Conservation (phyloP, 73 alveolate genomes). For the Paramecium sonneborni region DNA sequence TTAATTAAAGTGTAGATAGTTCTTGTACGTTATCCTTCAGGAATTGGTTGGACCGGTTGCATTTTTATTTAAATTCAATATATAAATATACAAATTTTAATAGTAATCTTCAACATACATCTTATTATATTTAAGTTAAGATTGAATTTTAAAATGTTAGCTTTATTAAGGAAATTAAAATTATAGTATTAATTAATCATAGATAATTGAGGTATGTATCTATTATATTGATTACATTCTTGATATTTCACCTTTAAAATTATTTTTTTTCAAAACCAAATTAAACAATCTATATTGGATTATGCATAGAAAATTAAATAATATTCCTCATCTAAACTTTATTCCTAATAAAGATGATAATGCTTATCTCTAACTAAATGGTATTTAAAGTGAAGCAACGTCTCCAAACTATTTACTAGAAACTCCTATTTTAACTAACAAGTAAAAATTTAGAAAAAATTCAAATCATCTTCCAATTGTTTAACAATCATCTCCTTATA, state of each 20-base stretch:
- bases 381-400: background rate
- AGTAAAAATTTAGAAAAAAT: background rate
- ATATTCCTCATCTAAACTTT: background rate
- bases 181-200: too few species aligned
- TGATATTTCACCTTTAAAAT: background rate
- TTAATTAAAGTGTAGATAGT: slow-evolving; percentile 72
- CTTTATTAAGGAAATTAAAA: too few species aligned
- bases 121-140: too few species aligned
- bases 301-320: background rate
- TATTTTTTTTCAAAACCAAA: background rate
- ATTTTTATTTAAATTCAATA: background rate
- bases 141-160: too few species aligned
- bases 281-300: background rate
- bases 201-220: too few species aligned
- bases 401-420: background rate
- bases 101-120: too few species aligned
- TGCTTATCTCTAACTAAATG: background rate
- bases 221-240: background rate
- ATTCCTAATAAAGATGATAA: background rate
- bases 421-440: background rate
- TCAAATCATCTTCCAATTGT: background rate
- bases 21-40: slow-evolving; percentile 75
- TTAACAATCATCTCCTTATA: background rate
- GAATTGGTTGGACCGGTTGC: slow-evolving; percentile 62
- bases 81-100: background rate